Evolutionary conservation across 768 basidiomycete species (phyloP), one percentile per base, ranked within the genome.

Genomic region (Imleria badia): DNA sequence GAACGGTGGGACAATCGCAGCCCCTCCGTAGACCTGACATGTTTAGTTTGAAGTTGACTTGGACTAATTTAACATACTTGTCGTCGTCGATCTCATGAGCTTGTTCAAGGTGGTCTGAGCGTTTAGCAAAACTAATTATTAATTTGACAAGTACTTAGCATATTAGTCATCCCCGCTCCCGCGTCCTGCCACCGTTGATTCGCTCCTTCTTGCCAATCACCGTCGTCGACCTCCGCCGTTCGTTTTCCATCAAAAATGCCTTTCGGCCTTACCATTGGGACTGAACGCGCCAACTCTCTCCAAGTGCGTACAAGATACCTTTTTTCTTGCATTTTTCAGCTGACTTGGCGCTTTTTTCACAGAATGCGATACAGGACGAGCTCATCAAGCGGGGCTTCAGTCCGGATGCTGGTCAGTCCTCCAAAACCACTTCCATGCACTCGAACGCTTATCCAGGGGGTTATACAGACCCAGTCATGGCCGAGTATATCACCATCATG

Each of bases 401-500:
- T 64, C 75, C 81, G 20, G 90, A 91, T 59, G 81, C 86, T 73
- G 89, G 89, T 89, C 59, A 76, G 66, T 66, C 54, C 54, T 59
- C 48, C 49, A 47, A 39, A 49, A 19, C 42, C 42, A 38, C 34
- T 42, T 39, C 20, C 17, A n/a, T 60, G 19, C 34, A 43, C 43
- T 52, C 48, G 14, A 61, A 45, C 41, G 46, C 54, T 69, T 26
- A 65, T 43, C 23, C 7, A 5, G 12, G 30, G 1, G 3, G 10
- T 26, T 48, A 44, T 53, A 6, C 61, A 91, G 91, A 94, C 72
- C 84, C 85, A 14, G 90, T 93, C 62, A 93, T 94, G 91, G 91
- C 92, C 3, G 93, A 95, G 71, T 95, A 93, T 65, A 92, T 94
- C 53, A 92, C 90, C 19, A 95, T 95, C 55, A 94, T 95, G 93